Base-by-base conservation (phyloP, 768 basidiomycete genomes). In the Lentinula boryana region DNA sequence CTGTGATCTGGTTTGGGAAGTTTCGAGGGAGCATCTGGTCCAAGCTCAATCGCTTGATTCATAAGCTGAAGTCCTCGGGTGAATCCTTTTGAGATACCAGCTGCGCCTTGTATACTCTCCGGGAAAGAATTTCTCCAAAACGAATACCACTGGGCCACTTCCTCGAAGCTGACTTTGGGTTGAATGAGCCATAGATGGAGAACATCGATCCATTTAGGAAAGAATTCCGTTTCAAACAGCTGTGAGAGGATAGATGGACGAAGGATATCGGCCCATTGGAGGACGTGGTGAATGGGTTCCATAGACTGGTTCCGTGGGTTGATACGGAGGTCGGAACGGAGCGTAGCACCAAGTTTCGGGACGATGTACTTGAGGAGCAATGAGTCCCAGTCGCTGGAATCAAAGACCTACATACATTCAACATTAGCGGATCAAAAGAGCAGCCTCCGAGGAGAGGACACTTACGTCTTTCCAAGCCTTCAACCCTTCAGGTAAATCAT, bases 171-270 rank as follows among this genome's bases (percentile, higher is more conserved):
- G 68, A 89, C 89, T 50, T 77, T 83, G 1, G 93, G 92, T 64
- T 93, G 91, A n/a, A 89, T 80, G 43, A 99, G 87, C 97, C 97
- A 98, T 49, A 93, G 74, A 68, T 95, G 88, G 23, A 99, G 77
- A 21, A 91, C 86, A 53, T 94, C 89, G 62, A 98, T 79, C 95
- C 95, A 99, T 70, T 97, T 96, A 4, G 94, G 92, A 82, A 98
- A 98, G 78, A 98, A 96, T 67, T 94, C 93, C 5, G 83, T 81
- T 70, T 96, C 92, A 63, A 99, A 75, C 12, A 99, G 76, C 68
- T 95, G 91, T 1, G 86, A 80, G 67, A 97, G 81, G 63, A 96
- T 83, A 4, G 89, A 86, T 0, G 84, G 73, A 7, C 91, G 87
- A 38, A 98, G 78, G 59, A 92, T 78, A 35, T 76, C 70, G 10